A percentile compares a stretch with the other conserved stretches of the same genome.
Conservation (phyloP, 805 yeast species). For the Pichia californica region DNA sequence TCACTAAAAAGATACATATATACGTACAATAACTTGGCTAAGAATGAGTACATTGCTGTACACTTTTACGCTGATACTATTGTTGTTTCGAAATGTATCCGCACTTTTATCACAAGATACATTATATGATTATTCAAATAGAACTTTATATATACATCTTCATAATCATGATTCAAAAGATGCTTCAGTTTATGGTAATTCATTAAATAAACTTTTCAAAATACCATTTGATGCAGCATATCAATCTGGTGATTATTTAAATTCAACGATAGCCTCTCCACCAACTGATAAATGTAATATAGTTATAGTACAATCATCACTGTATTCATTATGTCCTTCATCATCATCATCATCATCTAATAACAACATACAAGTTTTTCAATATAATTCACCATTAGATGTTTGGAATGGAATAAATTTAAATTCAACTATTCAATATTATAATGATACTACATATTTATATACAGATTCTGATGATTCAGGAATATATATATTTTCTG, state of each 20-base stretch:
- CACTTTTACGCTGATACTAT: neutral
- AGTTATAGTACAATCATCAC: conserved; percentile 11
- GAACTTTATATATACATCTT: conserved; percentile 25
- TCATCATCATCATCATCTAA: too few species aligned
- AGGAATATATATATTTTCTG: conserved; percentile 51
- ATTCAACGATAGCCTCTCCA: conserved; percentile 18
- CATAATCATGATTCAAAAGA: conserved; percentile 2
- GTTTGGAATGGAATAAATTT: conserved; percentile 22
- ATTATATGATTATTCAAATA: conserved; percentile 27
- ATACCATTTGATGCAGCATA: conserved; percentile 24
- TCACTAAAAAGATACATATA: too few species aligned
- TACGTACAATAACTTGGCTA: too few species aligned
- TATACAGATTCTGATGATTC: conserved; percentile 33
- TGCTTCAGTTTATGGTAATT: neutral
- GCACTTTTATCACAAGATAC: conserved; percentile 17
- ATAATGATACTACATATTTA: conserved; percentile 35
- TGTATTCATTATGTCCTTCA: conserved; percentile 24
- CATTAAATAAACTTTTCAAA: conserved; percentile 17
- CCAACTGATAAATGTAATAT: conserved; percentile 15
- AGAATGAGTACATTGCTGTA: neutral
- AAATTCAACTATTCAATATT: conserved; percentile 14
- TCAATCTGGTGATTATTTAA: conserved; percentile 17
- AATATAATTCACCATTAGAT: conserved; percentile 9
- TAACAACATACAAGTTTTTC: conserved; percentile 2
- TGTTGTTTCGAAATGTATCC: neutral